Conservation (phyloP, 2,329 filamentous ascomycete species). For the Westerdykella ornata region DNA sequence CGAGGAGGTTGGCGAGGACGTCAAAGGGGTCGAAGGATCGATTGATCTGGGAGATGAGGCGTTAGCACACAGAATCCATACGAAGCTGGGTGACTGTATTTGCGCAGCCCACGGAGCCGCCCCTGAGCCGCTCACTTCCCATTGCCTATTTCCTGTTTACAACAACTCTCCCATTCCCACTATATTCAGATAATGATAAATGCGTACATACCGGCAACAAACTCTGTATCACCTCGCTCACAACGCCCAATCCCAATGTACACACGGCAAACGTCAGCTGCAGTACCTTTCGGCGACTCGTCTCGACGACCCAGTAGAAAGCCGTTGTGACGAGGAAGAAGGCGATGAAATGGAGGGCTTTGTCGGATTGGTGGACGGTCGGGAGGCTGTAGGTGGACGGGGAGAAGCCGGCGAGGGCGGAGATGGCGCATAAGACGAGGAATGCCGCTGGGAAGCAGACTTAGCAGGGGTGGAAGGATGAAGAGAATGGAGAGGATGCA, state of each 20-base stretch:
- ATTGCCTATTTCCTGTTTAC: too few relatives aligned
- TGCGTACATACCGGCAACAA: constrained; percentile 52
- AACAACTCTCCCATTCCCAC: neutral
- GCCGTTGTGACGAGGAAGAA: constrained; percentile 81
- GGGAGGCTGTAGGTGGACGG: constrained; percentile 41
- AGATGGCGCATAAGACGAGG: constrained; percentile 56
- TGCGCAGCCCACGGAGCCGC: too few relatives aligned
- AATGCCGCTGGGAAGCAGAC: constrained; percentile 27
- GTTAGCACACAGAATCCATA: neutral
- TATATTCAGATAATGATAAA: constrained; percentile 32
- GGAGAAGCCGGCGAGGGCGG: constrained; percentile 68
- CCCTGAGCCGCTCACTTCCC: too few relatives aligned
- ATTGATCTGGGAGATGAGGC: constrained; percentile 33
- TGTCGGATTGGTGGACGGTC: constrained; percentile 68
- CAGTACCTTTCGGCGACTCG: constrained; percentile 73
- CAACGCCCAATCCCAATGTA: constrained; percentile 64
- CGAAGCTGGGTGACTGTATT: neutral
- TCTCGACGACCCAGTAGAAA: constrained; percentile 98
- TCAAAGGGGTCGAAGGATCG: constrained; percentile 69
- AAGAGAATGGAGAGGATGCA: too few relatives aligned
- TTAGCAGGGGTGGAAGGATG: constrained; percentile 6
- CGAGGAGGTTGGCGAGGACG: constrained; percentile 79
- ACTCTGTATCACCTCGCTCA: constrained; percentile 69
- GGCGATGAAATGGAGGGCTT: constrained; percentile 75
- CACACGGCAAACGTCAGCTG: constrained; percentile 78